Evolutionary conservation across 768 basidiomycete genomes (phyloP).

Genomic region (Daedalea quercina): DNA sequence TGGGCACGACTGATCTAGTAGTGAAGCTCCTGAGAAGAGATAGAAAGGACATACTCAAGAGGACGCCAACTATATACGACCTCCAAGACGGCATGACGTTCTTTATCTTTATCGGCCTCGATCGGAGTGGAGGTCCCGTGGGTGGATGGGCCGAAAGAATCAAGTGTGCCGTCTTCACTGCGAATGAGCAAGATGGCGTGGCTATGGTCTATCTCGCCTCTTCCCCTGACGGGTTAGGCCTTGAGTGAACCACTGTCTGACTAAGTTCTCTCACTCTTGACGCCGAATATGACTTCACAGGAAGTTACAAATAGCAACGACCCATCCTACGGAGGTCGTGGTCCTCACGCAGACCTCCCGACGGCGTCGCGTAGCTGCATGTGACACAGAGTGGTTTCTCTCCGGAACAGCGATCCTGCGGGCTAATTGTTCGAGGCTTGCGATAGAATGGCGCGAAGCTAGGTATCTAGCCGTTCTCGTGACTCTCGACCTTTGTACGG

Average conservation of each 20-base stretch:
- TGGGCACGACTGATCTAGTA: not conserved
- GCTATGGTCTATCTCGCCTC: not conserved
- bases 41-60: conserved; percentile 8
- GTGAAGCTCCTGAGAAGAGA: conserved; percentile 9
- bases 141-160: not conserved
- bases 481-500: no score
- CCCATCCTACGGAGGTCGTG: no score
- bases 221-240: not conserved
- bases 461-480: no score
- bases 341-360: no score
- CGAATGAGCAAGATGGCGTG: conserved; percentile 2
- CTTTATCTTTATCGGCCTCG: not conserved
- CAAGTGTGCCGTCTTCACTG: not conserved
- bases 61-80: conserved; percentile 11
- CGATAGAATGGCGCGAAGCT: no score
- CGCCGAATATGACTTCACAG: not conserved
- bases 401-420: no score
- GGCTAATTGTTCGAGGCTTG: no score
- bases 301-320: no score
- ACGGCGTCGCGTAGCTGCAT: no score
- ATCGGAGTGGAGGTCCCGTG: not conserved
- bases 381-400: no score
- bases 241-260: not conserved
- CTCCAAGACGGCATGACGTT: conserved; percentile 6
- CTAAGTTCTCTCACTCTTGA: not conserved